phyloP scores from a whole-genome alignment of 129 eudicot species.

The Pittosporum tobira region DNA sequence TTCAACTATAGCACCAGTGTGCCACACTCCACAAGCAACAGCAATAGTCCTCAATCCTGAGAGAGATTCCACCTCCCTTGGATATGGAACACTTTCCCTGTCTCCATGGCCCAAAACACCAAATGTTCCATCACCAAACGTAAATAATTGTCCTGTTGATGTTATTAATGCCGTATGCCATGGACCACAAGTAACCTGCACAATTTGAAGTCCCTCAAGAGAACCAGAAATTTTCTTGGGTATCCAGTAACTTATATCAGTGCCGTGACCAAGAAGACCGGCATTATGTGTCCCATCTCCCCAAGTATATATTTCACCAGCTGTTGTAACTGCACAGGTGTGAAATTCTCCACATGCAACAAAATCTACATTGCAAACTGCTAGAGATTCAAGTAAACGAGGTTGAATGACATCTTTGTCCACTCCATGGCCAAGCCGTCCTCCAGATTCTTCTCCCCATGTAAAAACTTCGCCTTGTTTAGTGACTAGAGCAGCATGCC shows the following conservation, averaged over 20 bases:
- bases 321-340: conserved; percentile 86
- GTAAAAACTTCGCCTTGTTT: conserved; percentile 88
- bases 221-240: conserved; percentile 79
- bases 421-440: conserved; percentile 93
- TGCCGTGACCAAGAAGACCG: conserved; percentile 91
- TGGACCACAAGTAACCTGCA: conserved; percentile 81
- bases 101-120: conserved; percentile 96
- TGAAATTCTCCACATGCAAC: conserved; percentile 97
- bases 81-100: conserved; percentile 49
- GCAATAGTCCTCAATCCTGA: conserved; percentile 80
- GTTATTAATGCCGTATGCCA: conserved; percentile 95
- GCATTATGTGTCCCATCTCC: conserved; percentile 95
- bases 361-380: conserved; percentile 61
- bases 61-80: conserved; percentile 78
- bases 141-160: conserved; percentile 79
- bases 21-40: conserved; percentile 99
- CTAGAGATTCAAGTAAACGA: conserved; percentile 64
- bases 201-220: conserved; percentile 81
- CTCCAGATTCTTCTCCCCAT: conserved; percentile 99
- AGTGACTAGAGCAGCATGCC: conserved; percentile 88
- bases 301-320: conserved; percentile 94
- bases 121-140: conserved; percentile 95
- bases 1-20: conserved; percentile 68
- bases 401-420: conserved; percentile 72
- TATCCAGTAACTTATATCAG: conserved; percentile 82